Conservation (phyloP, 371 early-diverging fungal species). For the Rhizopus stolonifer region DNA sequence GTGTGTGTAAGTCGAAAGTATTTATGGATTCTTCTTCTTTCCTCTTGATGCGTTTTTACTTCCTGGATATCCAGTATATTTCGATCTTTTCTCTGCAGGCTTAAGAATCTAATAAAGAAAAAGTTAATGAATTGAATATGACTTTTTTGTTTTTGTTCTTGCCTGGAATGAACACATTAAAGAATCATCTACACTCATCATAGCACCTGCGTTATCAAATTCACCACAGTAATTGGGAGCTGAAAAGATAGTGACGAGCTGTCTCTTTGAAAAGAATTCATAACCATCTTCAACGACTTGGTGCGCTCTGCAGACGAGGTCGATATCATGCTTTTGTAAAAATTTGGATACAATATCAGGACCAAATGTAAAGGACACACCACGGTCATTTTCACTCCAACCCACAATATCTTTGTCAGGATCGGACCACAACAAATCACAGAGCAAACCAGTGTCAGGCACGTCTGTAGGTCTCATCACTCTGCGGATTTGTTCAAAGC, state of each 20-base stretch:
- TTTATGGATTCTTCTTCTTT: constrained; percentile 17
- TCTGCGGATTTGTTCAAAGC: constrained; percentile 91
- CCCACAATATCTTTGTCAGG: constrained; percentile 72
- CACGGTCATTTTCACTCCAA: constrained; percentile 99
- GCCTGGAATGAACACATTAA: constrained; percentile 89
- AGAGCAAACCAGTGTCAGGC: constrained; percentile 81
- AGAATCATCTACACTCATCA: constrained; percentile 94
- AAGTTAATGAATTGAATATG: too few relatives aligned
- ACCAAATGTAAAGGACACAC: constrained; percentile 95
- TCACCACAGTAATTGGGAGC: constrained; percentile 99
- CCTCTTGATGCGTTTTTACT: constrained; percentile 14
- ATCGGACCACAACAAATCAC: constrained; percentile 91
- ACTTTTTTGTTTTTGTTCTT: too few relatives aligned
- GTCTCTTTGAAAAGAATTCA: constrained; percentile 95
- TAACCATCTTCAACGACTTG: constrained; percentile 99
- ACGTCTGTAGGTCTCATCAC: constrained; percentile 95
- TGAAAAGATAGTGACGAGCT: constrained; percentile 94
- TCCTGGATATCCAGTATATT: constrained; percentile 18
- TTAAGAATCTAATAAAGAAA: constrained; percentile 32
- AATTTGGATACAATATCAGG: constrained; percentile 84
- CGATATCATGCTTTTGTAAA: constrained; percentile 87
- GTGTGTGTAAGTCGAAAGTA: background rate
- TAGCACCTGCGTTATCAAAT: constrained; percentile 95
- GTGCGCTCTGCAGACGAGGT: constrained; percentile 95
- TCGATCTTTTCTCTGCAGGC: constrained; percentile 37